Evolutionary conservation across 139 green algal species (phyloP).

Genomic region (Micractinium sp.): DNA sequence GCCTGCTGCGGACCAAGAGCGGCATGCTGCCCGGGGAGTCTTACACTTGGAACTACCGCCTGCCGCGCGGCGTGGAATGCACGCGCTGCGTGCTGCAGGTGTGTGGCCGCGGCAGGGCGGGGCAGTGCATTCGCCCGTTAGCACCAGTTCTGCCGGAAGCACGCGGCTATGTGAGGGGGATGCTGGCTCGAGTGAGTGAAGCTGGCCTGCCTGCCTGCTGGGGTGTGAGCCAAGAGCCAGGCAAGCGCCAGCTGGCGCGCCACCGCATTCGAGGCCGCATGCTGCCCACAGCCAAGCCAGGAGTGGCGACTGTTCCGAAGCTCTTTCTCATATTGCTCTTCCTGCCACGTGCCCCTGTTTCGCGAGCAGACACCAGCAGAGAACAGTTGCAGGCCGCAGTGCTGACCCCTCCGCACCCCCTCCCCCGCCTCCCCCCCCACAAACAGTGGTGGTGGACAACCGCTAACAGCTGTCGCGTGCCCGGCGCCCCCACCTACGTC

Average conservation of each 20-base stretch:
- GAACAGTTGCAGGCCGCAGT: not conserved
- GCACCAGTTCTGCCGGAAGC: not conserved
- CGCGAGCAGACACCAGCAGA: not conserved
- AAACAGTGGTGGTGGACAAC: constrained; percentile 20
- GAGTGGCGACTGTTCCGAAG: too few relatives aligned
- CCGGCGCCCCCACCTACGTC: not conserved
- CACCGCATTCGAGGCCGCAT: too few relatives aligned
- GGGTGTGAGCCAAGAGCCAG: too few relatives aligned
- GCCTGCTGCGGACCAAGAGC: not conserved
- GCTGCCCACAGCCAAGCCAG: too few relatives aligned
- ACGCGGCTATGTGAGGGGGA: not conserved
- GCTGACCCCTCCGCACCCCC: too few relatives aligned
- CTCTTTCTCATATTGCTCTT: too few relatives aligned
- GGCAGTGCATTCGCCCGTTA: too few relatives aligned
- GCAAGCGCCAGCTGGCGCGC: too few relatives aligned
- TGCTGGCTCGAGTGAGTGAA: too few relatives aligned
- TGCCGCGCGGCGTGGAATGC: not conserved
- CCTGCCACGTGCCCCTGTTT: too few relatives aligned
- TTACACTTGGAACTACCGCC: not conserved
- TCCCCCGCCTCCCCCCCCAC: too few relatives aligned
- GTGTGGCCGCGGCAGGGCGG: not conserved
- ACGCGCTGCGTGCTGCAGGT: not conserved
- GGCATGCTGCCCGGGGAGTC: not conserved
- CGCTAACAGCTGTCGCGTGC: not conserved
- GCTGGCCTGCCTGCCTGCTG: too few relatives aligned